Evolutionary conservation across 1,284 basidiomycete species (phyloP), one percentile per base, ranked within the genome.

Genomic region (Puccinia polysora): DNA sequence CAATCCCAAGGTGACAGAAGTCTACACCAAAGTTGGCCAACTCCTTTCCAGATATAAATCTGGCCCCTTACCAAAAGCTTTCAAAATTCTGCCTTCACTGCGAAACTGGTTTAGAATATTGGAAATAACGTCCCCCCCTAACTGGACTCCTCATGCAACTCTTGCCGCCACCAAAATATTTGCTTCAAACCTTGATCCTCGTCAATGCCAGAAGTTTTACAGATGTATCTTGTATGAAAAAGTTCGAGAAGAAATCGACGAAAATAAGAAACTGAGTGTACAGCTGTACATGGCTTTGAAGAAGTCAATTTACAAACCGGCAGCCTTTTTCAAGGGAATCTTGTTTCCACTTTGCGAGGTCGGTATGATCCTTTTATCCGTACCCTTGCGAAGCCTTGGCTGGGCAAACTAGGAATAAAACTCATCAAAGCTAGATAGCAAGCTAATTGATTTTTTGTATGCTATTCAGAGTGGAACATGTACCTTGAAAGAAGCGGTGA

Each of bases 311-410:
- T 98, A 95, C 81, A 99, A 98, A 81, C 96, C 96, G 3, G 90
- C 90, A 0, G 94, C 96, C 0, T 97, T 97, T 80, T 98, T 98
- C 85, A 98, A 98, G 81, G 96, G 95, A 3, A 88, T 99, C 73
- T 84, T 99, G 43, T 98, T 98, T 81, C 96, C 96, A 0, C 84
- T 99, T 77, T 86, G 95, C 75, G 92, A 96, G 78, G 91, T 91
- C 77, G 74, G 87, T 81, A 52, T n/a, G n/a, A n/a, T n/a, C n/a
- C n/a, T n/a, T n/a, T n/a, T n/a, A n/a, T n/a, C n/a, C 25, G 18
- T 36, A 53, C 32, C 30, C 32, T 32, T 25, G n/a, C 36, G 28
- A 15, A 20, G 28, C 7, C 43, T 10, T 56, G 14, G n/a, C n/a
- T 12, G 25, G 15, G n/a, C 53, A 25, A n/a, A n/a, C n/a, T n/a